Evolutionary conservation across 345 rosid species (phyloP).

Genomic region (Dovyalis caffra): DNA sequence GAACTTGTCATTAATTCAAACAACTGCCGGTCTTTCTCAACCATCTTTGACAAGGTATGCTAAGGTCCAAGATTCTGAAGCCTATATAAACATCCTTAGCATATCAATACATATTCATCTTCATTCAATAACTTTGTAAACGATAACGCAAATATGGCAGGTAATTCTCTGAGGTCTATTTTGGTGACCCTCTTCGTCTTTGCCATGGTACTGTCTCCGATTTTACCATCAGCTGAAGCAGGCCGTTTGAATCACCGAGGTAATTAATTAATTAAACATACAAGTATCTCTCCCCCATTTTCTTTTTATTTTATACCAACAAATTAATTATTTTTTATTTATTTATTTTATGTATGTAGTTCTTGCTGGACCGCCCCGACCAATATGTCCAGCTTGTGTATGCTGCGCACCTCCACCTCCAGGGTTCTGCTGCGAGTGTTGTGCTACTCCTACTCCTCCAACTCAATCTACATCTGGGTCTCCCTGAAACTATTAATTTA

Average conservation of each 20-base stretch:
- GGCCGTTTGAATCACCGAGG: neutral
- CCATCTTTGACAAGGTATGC: neutral
- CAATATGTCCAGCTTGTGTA: constrained; percentile 17
- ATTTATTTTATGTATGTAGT: neutral
- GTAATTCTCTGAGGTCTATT: constrained; percentile 1
- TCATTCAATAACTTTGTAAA: neutral
- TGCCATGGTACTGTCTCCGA: constrained; percentile 13
- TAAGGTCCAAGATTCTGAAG: neutral
- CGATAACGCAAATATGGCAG: neutral
- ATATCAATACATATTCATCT: neutral
- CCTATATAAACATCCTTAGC: neutral
- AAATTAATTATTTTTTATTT: too few species aligned
- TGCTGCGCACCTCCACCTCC: constrained; percentile 34
- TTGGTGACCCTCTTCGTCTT: constrained; percentile 10
- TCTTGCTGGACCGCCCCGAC: neutral
- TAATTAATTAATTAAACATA: neutral
- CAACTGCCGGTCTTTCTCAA: neutral
- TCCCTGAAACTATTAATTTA: neutral
- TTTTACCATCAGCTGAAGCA: neutral
- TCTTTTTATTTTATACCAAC: too few species aligned
- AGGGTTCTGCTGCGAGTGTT: constrained; percentile 27
- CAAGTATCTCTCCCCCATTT: neutral
- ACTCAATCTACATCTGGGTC: neutral
- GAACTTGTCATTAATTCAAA: neutral
- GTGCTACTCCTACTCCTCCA: neutral